Evolutionary conservation across 164 flowering plant species (phyloP).

Genomic region (Houttuynia cordata): DNA sequence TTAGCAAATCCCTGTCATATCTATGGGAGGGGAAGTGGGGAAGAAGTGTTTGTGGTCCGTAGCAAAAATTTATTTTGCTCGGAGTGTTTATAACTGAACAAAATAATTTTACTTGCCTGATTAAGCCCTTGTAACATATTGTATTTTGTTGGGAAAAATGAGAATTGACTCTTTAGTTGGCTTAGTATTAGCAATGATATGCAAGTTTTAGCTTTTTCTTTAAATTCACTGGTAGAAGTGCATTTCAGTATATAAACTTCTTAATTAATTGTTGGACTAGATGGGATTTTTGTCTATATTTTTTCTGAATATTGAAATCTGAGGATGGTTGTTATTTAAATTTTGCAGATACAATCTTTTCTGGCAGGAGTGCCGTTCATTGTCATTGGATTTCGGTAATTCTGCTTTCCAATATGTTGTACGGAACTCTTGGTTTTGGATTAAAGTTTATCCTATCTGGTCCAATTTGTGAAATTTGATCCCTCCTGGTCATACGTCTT

Average conservation of each 20-base stretch:
- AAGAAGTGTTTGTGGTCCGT: neutral
- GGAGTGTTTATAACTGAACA: neutral
- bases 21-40: neutral
- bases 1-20: neutral
- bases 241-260: no score
- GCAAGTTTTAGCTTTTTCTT: neutral
- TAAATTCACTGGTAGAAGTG: no score
- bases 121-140: neutral
- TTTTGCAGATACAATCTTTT: constrained; percentile 30
- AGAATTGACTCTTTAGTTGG: neutral
- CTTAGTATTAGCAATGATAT: no score
- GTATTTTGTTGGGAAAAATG: no score
- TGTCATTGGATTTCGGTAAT: constrained; percentile 28
- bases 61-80: neutral
- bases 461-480: no score
- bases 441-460: no score
- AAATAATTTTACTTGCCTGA: neutral
- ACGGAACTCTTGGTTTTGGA: no score
- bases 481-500: no score
- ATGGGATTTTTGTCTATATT: no score
- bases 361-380: constrained; percentile 27
- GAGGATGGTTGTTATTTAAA: neutral
- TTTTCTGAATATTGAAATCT: neutral
- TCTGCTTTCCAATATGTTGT: neutral
- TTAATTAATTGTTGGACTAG: no score